These are phyloP conservation scores for Tolypocladium album DNA, from an alignment of 2,329 filamentous ascomycete species.

Conservation along the genomic window DNA sequence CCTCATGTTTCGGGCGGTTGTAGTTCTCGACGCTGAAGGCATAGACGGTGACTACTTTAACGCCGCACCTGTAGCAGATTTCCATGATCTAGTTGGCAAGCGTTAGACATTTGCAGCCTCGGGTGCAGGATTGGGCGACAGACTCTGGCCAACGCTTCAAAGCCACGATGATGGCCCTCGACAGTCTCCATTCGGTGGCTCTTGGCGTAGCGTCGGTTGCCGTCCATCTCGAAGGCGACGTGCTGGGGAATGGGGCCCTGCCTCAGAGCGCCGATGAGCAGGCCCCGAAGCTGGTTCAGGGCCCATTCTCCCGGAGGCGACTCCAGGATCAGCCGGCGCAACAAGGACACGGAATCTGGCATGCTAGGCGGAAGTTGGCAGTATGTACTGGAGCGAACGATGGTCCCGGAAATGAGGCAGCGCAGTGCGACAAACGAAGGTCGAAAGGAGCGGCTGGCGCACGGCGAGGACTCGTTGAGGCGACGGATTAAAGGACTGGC, in stretches of 20 bases:
- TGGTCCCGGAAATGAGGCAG: neutral
- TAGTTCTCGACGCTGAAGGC: conserved; percentile 99
- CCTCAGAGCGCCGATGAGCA: conserved; percentile 77
- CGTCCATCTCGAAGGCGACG: conserved; percentile 99
- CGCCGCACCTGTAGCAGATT: conserved; percentile 95
- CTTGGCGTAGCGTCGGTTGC: conserved; percentile 85
- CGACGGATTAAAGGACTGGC: neutral
- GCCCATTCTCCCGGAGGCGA: conserved; percentile 89
- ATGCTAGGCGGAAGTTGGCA: conserved; percentile 19
- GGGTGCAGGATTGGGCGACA: neutral
- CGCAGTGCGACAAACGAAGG: neutral
- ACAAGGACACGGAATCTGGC: conserved; percentile 41
- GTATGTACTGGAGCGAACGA: neutral
- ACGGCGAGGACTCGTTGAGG: neutral
- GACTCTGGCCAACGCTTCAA: conserved; percentile 80
- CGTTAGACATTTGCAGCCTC: conserved; percentile 6
- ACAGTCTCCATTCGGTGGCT: conserved; percentile 90
- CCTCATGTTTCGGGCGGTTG: conserved; percentile 91
- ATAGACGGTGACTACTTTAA: conserved; percentile 95
- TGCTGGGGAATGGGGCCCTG: conserved; percentile 91
- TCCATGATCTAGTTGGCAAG: conserved; percentile 61
- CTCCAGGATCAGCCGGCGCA: conserved; percentile 62
- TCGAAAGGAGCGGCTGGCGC: neutral
- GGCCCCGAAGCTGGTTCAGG: conserved; percentile 66
- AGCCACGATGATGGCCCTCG: conserved; percentile 90